phyloP scores from a whole-genome alignment of 306 rosid genomes.

The cucumber (Cucumis sativus) region DNA sequence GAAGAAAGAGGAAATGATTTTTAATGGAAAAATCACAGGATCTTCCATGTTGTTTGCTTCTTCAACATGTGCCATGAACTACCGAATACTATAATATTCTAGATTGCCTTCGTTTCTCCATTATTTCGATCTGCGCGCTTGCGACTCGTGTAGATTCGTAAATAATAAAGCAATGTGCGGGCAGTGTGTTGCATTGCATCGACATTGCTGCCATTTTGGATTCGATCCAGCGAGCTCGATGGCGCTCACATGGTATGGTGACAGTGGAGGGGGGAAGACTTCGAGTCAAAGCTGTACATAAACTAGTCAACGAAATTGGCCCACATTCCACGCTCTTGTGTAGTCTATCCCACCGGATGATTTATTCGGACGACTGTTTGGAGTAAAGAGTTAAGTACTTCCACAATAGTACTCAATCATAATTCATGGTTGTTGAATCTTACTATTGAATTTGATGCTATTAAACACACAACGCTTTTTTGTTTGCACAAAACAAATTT shows the following conservation, averaged over 20 bases:
- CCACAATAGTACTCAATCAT: too few relatives aligned
- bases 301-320: too few relatives aligned
- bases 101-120: not conserved
- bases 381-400: too few relatives aligned
- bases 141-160: not conserved
- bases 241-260: conserved; percentile 3
- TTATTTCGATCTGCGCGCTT: not conserved
- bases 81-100: not conserved
- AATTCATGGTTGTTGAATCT: too few relatives aligned
- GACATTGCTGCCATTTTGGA: conserved; percentile 5
- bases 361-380: too few relatives aligned
- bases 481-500: too few relatives aligned
- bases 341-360: too few relatives aligned
- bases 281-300: not conserved
- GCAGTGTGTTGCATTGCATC: not conserved
- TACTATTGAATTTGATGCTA: too few relatives aligned
- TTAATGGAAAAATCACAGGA: not conserved
- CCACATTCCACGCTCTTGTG: too few relatives aligned
- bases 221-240: not conserved
- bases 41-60: conserved; percentile 1
- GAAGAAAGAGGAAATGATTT: not conserved
- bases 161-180: not conserved
- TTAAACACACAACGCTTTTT: too few relatives aligned
- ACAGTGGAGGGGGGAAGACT: not conserved
- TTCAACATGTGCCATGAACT: conserved; percentile 4